Evolutionary conservation across 805 yeast species (phyloP).

Genomic region (Nakazawaea sp.): DNA sequence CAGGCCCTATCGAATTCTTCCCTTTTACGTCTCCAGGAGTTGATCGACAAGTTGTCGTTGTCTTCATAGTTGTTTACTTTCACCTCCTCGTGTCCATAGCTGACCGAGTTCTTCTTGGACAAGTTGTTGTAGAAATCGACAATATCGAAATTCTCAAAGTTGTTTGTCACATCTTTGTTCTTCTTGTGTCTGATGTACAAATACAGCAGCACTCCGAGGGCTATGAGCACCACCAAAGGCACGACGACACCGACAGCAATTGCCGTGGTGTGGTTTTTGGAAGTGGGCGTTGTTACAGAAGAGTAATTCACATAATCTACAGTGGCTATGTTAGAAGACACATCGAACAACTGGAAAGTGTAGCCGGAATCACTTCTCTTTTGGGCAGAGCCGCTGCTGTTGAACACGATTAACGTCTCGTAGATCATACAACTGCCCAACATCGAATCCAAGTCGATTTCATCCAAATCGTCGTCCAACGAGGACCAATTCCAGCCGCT

Average conservation of each 20-base stretch:
- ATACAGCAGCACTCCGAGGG: slow-evolving; percentile 12
- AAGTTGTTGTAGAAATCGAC: slow-evolving; percentile 23
- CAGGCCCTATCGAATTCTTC: slow-evolving; percentile 32
- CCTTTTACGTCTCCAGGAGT: slow-evolving; percentile 46
- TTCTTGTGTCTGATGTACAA: slow-evolving; percentile 17
- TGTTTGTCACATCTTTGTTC: slow-evolving; percentile 20
- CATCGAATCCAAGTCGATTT: slow-evolving; percentile 21
- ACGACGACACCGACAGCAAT: slow-evolving; percentile 35
- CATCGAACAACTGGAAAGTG: slow-evolving; percentile 33
- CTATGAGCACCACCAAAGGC: slow-evolving; percentile 21
- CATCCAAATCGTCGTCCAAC: slow-evolving; percentile 19
- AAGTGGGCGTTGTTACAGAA: slow-evolving; percentile 5
- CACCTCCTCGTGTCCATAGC: slow-evolving; percentile 16
- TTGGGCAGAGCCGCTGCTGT: not conserved
- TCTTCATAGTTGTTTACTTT: slow-evolving; percentile 24
- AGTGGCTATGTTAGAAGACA: slow-evolving; percentile 24
- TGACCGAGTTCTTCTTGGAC: slow-evolving; percentile 10
- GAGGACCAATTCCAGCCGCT: slow-evolving; percentile 37
- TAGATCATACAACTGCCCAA: slow-evolving; percentile 48
- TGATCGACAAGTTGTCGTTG: slow-evolving; percentile 39
- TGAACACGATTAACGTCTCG: slow-evolving; percentile 40
- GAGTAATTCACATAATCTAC: slow-evolving; percentile 27
- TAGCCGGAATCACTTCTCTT: slow-evolving; percentile 21
- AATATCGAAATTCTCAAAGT: slow-evolving; percentile 13
- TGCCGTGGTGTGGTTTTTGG: slow-evolving; percentile 7